These are phyloP conservation scores for Nannochloris sp. DNA, from an alignment of 139 green algal genomes.

Conservation along the genomic window DNA sequence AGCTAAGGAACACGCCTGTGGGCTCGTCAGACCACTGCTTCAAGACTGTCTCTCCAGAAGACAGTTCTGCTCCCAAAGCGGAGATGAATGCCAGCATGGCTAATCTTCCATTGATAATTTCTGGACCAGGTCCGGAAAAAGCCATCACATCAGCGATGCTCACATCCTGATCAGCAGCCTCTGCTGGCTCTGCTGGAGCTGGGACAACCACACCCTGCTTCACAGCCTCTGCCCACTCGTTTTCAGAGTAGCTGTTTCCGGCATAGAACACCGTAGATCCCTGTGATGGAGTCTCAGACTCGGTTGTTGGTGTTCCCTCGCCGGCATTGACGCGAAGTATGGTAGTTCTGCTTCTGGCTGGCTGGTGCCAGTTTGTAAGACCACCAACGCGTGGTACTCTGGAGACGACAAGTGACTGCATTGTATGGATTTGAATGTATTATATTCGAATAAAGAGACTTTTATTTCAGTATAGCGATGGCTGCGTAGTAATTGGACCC, in stretches of 20 bases:
- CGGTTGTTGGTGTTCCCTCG: neutral
- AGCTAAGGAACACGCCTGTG: conserved; percentile 19
- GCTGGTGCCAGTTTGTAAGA: no score
- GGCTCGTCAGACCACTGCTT: conserved; percentile 26
- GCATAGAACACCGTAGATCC: neutral
- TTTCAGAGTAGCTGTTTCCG: neutral
- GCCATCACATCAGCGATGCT: conserved; percentile 34
- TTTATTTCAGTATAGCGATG: no score
- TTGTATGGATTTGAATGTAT: no score
- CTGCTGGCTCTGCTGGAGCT: neutral
- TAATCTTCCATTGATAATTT: conserved; percentile 50
- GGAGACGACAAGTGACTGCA: no score
- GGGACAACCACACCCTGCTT: conserved; percentile 5
- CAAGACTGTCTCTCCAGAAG: conserved; percentile 28
- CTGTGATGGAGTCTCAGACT: neutral
- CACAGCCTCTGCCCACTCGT: conserved; percentile 12
- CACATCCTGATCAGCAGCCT: neutral
- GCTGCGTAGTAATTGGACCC: no score
- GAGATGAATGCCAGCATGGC: conserved; percentile 49
- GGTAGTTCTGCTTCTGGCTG: no score
- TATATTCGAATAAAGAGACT: no score
- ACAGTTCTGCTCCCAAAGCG: conserved; percentile 31
- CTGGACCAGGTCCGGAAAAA: conserved; percentile 40
- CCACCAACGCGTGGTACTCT: no score
- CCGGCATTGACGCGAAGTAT: neutral